phyloP scores from a whole-genome alignment of 345 rosid species.

The Hibiscus tridactylites region DNA sequence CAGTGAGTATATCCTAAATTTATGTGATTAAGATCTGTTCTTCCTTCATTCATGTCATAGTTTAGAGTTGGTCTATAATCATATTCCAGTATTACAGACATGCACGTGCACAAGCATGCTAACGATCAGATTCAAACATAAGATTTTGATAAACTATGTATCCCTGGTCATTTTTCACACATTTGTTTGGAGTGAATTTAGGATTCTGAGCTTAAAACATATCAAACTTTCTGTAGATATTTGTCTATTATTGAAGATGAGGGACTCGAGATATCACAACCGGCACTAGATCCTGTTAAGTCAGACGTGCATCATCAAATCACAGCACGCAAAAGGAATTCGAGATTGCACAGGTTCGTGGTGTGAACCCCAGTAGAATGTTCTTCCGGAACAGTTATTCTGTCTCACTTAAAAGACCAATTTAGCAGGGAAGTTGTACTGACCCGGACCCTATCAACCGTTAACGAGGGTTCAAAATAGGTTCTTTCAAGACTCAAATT shows the following conservation, averaged over 20 bases:
- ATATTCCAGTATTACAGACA: no score
- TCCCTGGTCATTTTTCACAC: background rate
- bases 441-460: background rate
- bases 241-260: constrained; percentile 39
- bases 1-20: background rate
- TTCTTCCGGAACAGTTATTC: background rate
- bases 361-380: background rate
- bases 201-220: background rate
- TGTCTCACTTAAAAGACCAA: background rate
- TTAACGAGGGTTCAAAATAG: background rate
- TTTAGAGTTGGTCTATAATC: no score
- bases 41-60: no score
- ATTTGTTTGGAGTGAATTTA: background rate
- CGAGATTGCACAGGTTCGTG: constrained; percentile 42
- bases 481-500: background rate
- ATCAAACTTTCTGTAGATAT: background rate
- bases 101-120: no score
- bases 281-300: constrained; percentile 47
- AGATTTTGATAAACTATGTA: background rate
- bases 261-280: background rate
- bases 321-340: constrained; percentile 49
- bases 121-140: background rate
- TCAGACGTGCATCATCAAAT: constrained; percentile 69
- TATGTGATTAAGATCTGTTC: background rate
- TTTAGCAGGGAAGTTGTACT: background rate